Evolutionary conservation across 495 filamentous ascomycete genomes (phyloP).

Genomic region (Aspergillus heteromorphus): DNA sequence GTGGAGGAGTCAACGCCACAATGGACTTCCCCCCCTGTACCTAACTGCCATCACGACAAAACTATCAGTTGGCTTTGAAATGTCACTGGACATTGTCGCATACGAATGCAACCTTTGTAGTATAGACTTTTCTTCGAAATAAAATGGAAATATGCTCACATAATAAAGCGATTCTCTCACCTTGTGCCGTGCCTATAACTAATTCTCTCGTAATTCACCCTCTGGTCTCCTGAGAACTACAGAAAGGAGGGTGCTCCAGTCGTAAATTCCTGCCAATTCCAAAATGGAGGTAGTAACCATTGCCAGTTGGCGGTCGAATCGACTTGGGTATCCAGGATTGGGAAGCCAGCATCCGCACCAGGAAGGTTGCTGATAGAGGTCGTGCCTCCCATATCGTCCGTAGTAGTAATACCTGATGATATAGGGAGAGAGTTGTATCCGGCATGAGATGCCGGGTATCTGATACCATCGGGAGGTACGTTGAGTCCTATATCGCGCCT

Average conservation of each 20-base stretch:
- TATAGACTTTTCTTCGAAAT: too few species aligned
- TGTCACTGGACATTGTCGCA: background rate
- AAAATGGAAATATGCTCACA: background rate
- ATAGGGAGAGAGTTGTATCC: background rate
- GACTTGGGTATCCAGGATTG: background rate
- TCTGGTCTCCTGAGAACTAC: background rate
- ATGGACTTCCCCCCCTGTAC: constrained; percentile 22
- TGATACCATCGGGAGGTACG: background rate
- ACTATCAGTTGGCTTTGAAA: constrained; percentile 15
- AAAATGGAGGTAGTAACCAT: constrained; percentile 7
- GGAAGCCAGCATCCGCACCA: background rate
- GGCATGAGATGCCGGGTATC: background rate
- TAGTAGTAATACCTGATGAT: background rate
- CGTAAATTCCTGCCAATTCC: constrained; percentile 12
- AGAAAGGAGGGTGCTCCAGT: background rate
- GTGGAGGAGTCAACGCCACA: constrained; percentile 19
- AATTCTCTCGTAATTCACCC: background rate
- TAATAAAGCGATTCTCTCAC: background rate
- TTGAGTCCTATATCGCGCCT: too few species aligned
- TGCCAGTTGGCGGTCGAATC: constrained; percentile 1
- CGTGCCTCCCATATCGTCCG: background rate
- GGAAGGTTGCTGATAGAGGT: background rate
- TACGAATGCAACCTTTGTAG: background rate
- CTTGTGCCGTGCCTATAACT: background rate
- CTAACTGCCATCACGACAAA: constrained; percentile 20